Base-by-base conservation (phyloP, 805 yeast species). In the Spathaspora girioi region DNA sequence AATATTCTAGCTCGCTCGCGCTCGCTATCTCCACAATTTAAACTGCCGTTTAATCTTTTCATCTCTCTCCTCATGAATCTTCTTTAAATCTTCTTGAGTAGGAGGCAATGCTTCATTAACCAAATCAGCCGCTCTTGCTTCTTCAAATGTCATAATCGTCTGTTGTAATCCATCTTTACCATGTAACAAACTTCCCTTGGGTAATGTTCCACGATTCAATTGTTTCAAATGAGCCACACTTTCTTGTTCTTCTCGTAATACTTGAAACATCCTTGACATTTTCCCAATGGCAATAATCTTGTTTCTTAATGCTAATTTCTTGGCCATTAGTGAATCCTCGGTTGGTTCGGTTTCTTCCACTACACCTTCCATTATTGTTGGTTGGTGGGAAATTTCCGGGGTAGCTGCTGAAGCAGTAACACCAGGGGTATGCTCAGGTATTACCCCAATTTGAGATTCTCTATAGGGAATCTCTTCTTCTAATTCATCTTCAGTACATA, bases 261-360 rank as follows among this genome's bases (percentile, higher is more conserved):
- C 86, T 55, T 84, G 86, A 70, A 87, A 92, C 96, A 93, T 89
- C 51, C 97, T 80, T 20, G 97, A 86, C 58, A 93, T 89, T 58
- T 96, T 82, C n/a, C 98, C 98, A 68, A 93, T 94, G 12, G 98
- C 98, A 60, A 93, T 70, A 48, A 94, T 88, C 76, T 93, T 93
- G 69, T 89, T 91, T 56, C 93, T 80, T 53, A 91, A 73, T 1
- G 89, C 85, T 57, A 79, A 61, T 47, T 70, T 59, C 56, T 71
- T 69, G 5, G 66, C 74, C 48, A 67, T 75, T 43, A 68, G 63
- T 5, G 62, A 48, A 27, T 65, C 69, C n/a, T 61, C 56, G 12
- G 45, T n/a, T n/a, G n/a, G n/a, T n/a, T n/a, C 62, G 42, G 66
- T 70, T 47, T 56, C 47, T 8, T 42, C 52, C n/a, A n/a, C n/a